Evolutionary conservation across 1,284 basidiomycete species (phyloP), one percentile per base, ranked within the genome.

Genomic region (Hortiboletus rubellus): DNA sequence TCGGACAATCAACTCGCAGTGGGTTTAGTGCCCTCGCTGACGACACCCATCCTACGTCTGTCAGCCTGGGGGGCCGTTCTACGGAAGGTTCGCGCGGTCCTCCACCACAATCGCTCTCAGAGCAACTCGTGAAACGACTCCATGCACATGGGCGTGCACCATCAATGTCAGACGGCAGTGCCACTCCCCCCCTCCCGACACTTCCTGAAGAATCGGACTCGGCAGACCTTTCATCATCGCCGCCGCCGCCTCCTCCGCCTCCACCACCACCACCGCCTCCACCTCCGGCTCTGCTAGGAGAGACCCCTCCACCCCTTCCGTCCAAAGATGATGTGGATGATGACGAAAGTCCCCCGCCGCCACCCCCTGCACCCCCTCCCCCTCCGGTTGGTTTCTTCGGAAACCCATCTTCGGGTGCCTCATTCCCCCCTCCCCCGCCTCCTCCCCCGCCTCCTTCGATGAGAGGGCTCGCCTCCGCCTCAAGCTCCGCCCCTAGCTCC

Each of bases 41-140:
- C 59, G 81, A 81, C 47, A 83, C 82, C 11, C 69, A 76, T 56
- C 70, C 79, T 30, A 87, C 85, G 17, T 87, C 87, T 42, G 73
- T 83, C 50, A 79, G 78, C 57, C 85, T 85, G 44, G 73, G 74
- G 42, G 67, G 65, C 36, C 77, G 74, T 49, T 63, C 66, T 22
- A 74, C 76, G 30, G 70, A 69, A 53, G 57, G 66, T 46, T 71
- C 72, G 37, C 65, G 70, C 50, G 54, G 50, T 30, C 68, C 75
- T 45, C 73, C 73, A 33, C 75, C 79, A 46, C 79, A 78, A 18
- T 79, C 82, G 0, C 76, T 87, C 47, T 80, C 84, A 31, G 86
- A 88, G 45, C 80, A 87, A 65, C 77, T 89, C 45, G 79, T 74
- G 46, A 82, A 81, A 64, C 83, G 82, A 52, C 52, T 72, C 22